Conservation (phyloP, 2,329 filamentous ascomycete species). For the Cercospora sp. region DNA sequence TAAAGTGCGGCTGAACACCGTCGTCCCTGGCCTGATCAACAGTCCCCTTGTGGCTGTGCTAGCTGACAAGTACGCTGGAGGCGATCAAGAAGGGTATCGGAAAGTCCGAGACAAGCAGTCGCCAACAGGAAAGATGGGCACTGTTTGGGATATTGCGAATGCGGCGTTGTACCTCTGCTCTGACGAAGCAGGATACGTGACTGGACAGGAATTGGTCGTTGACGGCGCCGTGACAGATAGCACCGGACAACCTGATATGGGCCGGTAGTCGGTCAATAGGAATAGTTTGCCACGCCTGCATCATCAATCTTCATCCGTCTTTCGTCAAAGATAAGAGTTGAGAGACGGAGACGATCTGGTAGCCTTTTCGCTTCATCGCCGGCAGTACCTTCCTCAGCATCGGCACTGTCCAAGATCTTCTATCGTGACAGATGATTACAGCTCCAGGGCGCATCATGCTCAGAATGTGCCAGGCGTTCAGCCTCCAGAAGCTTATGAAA, state of each 20-base stretch:
- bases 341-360: conserved; percentile 69
- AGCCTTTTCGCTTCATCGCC: conserved; percentile 68
- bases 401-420: conserved; percentile 76
- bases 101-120: conserved; percentile 57
- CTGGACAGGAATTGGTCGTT: conserved; percentile 54
- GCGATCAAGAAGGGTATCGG: conserved; percentile 53
- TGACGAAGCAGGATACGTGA: conserved; percentile 61
- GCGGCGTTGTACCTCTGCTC: conserved; percentile 60
- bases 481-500: conserved; percentile 67
- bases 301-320: conserved; percentile 10
- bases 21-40: conserved; percentile 59
- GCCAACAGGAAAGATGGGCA: conserved; percentile 61
- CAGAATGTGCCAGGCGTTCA: conserved; percentile 78
- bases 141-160: conserved; percentile 61
- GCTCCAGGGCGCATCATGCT: conserved; percentile 76
- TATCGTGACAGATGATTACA: conserved; percentile 84
- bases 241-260: conserved; percentile 27
- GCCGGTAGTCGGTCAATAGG: not conserved
- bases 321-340: conserved; percentile 56
- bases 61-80: conserved; percentile 49
- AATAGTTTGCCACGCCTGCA: too few relatives aligned
- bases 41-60: conserved; percentile 53
- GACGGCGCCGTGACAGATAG: conserved; percentile 34
- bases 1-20: conserved; percentile 55
- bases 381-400: conserved; percentile 75